Conservation (phyloP, 208 protist species). For the Dictyostelium gargantuum region DNA sequence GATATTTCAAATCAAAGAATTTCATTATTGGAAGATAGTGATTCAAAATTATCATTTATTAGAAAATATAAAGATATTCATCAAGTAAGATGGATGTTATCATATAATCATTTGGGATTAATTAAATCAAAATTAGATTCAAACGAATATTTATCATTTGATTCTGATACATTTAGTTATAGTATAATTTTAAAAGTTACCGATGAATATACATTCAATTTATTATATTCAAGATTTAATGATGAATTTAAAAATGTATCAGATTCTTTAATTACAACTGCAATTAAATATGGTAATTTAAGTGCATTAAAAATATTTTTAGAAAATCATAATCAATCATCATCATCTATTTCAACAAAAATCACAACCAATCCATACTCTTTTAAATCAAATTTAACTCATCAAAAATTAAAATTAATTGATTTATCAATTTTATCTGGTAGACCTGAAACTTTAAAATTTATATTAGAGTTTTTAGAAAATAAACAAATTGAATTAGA, state of each 20-base stretch:
- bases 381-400: neutral
- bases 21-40: neutral
- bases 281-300: neutral
- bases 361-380: neutral
- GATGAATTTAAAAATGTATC: neutral
- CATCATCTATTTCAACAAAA: neutral
- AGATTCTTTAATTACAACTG: neutral
- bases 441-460: neutral
- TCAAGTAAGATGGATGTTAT: neutral
- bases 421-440: neutral
- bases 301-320: neutral
- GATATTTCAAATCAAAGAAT: neutral
- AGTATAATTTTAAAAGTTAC: neutral
- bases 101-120: neutral
- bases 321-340: neutral
- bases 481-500: neutral
- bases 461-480: neutral
- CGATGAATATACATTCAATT: neutral
- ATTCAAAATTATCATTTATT: neutral
- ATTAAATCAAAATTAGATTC: neutral
- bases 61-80: neutral
- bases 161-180: neutral
- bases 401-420: neutral
- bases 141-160: neutral
- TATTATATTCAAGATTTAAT: neutral